Base-by-base conservation (phyloP, 768 basidiomycete genomes). In the Tephrocybe sp. region DNA sequence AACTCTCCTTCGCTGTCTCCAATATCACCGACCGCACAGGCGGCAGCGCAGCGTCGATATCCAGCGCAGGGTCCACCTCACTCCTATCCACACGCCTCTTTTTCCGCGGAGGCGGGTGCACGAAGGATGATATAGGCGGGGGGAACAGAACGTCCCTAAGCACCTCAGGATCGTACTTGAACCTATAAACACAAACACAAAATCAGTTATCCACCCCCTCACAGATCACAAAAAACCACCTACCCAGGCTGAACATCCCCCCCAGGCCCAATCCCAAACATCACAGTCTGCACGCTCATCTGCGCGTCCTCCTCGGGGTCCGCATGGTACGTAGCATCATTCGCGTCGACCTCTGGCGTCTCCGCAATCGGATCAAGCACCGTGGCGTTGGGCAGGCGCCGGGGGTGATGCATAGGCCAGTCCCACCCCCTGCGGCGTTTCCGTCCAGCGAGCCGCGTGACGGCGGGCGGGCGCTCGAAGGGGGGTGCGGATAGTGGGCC, bases 101-200 rank as follows among this genome's bases (percentile, higher is more conserved):
- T 59, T 76, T 76, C 41, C 62, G 60, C 12, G 71, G 66, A 11
- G 63, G 67, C 9, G 61, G 61, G 19, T 54, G 55, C 4, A 64
- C 61, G 2, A 54, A 49, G 1, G 52, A 35, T 6, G 58, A 47
- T 13, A 56, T 38, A 2, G 53, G 31, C 9, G 60, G 51, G 3
- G 80, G 76, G 61, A 82, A 82, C 12, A 83, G 64, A 1, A 72
- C 64, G 24, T 66, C 64, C 24, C 68, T 67, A 6, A 83, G 64
- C 3, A 74, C 60, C 4, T 59, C 58, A 0, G 79, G 73, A 7
- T 76, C 67, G 51, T 81, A 84, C 63, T 82, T 82, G 50, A 76
- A 83, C 44, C 82, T 84, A 31, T 34, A 40, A 45, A 28, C 18
- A 28, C 21, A 40, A 24, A 25, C 32, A 46, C 31, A n/a, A n/a